These are phyloP conservation scores for Begonia loranthoides DNA, from an alignment of 306 rosid species.

Conservation along the genomic window DNA sequence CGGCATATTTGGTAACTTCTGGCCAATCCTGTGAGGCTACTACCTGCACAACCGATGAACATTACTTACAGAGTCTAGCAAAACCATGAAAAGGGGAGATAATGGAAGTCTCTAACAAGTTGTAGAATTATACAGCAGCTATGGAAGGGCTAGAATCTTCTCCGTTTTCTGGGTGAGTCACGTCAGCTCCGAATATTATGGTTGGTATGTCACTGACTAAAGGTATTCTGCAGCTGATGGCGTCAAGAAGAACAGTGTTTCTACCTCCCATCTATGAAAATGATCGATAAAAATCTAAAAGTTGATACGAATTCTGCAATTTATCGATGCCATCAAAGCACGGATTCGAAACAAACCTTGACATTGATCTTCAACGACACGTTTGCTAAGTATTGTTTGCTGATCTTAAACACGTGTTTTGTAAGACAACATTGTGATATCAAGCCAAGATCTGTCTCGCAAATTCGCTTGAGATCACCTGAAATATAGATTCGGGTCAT, in stretches of 20 bases:
- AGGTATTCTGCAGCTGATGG: constrained; percentile 89
- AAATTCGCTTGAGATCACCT: constrained; percentile 91
- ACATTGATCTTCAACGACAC: constrained; percentile 91
- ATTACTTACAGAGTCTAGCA: constrained; percentile 14
- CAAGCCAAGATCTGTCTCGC: constrained; percentile 87
- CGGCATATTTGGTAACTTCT: constrained; percentile 90
- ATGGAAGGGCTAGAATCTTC: constrained; percentile 91
- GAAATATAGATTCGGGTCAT: constrained; percentile 15
- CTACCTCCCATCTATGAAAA: constrained; percentile 87
- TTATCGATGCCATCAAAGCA: no score
- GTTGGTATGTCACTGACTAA: constrained; percentile 89
- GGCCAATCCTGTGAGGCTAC: constrained; percentile 99
- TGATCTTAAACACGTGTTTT: constrained; percentile 78
- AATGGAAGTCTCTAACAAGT: background rate
- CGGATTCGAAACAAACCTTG: constrained; percentile 32
- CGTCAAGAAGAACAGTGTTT: constrained; percentile 90
- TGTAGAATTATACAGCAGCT: constrained; percentile 52
- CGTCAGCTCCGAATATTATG: constrained; percentile 89
- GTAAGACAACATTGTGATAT: constrained; percentile 92
- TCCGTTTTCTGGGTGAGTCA: constrained; percentile 92
- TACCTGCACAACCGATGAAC: constrained; percentile 36
- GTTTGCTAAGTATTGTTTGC: constrained; percentile 81
- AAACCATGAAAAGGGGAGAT: background rate
- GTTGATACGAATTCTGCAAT: no score
- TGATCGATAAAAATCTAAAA: background rate